Evolutionary conservation across 805 yeast species (phyloP), one percentile per base, ranked within the genome.

Genomic region (Cyberlindnera euphorbiae): DNA sequence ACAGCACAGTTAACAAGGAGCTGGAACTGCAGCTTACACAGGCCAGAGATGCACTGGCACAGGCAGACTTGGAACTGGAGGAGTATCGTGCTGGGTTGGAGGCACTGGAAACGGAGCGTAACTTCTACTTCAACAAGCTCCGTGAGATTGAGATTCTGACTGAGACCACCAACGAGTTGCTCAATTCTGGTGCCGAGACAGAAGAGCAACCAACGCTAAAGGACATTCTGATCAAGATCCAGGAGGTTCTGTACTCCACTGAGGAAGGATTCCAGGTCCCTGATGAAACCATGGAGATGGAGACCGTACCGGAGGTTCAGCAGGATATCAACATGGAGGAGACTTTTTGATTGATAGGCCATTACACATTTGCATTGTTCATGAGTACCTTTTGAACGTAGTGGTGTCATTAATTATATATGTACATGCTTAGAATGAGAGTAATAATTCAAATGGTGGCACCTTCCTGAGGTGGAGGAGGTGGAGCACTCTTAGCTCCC

Each of bases 121-220:
- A 85, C 58, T 87, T 90, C 53, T 93, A 93, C 59, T 90, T 85
- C 62, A 79, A 82, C 52, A 93, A 90, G 61, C 66, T 93, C 35
- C 72, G 96, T 45, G 95, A 85, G 41, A 84, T 93, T 38, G 98
- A 93, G 59, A 76, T 86, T 18, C 62, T 89, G 31, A 73, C 82
- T 17, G 87, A 82, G 52, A 73, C 79, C 17, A 68, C 78, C 9
- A 71, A 67, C 34, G 82, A 77, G 35, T 69, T 73, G 35, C 56
- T 73, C 32, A 63, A 71, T n/a, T n/a, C n/a, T n/a, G n/a, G 19
- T 67, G 61, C 32, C 32, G 39, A 38, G 34, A 19, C 9, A 36
- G n/a, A 30, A 5, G 45, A 58, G 46, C 31, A 47, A 38, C 46
- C 59, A 10, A 62, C 59, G 28, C 50, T 66, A 35, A 62, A 56